Conservation (phyloP, 306 rosid species). For the Rosa multiflora region DNA sequence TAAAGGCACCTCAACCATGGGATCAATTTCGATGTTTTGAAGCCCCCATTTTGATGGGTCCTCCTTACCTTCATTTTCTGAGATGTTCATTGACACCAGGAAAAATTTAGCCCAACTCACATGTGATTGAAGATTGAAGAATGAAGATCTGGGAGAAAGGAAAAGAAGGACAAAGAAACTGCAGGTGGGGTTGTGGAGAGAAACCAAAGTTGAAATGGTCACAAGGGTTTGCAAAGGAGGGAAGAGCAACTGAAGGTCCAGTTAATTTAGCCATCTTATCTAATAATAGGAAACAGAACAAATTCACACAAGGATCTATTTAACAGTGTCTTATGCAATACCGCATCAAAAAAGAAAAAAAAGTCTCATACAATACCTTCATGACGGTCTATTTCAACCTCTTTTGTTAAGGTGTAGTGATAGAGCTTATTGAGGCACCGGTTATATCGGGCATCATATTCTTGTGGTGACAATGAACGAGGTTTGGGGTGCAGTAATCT, state of each 20-base stretch:
- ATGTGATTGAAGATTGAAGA: background rate
- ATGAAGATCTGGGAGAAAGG: background rate
- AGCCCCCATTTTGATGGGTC: conserved; percentile 52
- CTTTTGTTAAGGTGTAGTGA: no score
- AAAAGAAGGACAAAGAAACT: background rate
- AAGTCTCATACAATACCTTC: no score
- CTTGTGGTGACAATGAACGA: no score
- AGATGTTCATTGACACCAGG: conserved; percentile 19
- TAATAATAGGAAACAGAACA: conserved; percentile 25
- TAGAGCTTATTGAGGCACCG: no score
- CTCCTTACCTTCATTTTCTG: conserved; percentile 24
- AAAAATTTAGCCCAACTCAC: background rate
- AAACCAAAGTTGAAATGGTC: conserved; percentile 23
- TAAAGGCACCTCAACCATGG: conserved; percentile 32
- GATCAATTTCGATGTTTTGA: conserved; percentile 57
- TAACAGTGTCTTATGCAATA: no score
- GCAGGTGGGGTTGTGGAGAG: conserved; percentile 11
- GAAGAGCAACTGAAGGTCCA: conserved; percentile 8
- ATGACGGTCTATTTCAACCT: no score
- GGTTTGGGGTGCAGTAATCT: no score
- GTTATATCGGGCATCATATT: no score
- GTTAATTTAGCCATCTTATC: conserved; percentile 12
- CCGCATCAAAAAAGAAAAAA: no score
- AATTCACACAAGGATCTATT: background rate
- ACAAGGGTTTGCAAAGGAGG: conserved; percentile 14